Evolutionary conservation across 305 asterid species (phyloP).

Genomic region (Fraxinus angustifolia): DNA sequence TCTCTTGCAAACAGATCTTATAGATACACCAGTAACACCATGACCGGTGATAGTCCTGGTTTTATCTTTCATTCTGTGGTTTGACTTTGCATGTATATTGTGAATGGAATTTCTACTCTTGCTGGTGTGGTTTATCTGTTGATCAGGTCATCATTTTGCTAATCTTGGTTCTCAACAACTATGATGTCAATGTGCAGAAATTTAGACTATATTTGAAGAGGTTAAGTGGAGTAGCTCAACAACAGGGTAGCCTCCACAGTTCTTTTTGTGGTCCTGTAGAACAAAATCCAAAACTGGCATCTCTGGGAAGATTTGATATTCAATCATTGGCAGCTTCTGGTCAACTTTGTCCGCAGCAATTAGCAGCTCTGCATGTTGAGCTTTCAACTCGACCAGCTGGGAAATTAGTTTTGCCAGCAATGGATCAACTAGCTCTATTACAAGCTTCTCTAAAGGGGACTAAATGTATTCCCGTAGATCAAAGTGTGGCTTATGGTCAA

Average conservation of each 20-base stretch:
- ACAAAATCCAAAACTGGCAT: constrained; percentile 49
- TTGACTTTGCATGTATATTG: background rate
- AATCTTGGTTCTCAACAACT: constrained; percentile 23
- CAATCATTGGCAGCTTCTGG: constrained; percentile 70
- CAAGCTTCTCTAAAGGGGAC: constrained; percentile 54
- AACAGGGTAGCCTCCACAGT: constrained; percentile 52
- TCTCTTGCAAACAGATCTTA: background rate
- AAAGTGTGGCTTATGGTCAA: constrained; percentile 46
- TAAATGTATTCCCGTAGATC: constrained; percentile 47
- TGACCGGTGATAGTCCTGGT: background rate
- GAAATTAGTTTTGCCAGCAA: constrained; percentile 48
- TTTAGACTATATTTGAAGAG: constrained; percentile 75
- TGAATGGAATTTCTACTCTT: background rate
- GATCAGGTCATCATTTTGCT: constrained; percentile 10
- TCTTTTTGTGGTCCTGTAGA: constrained; percentile 58
- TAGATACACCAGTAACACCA: background rate
- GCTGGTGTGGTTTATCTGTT: background rate
- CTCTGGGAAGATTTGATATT: constrained; percentile 57
- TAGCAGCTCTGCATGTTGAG: constrained; percentile 64
- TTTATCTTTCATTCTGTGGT: background rate
- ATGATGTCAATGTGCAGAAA: constrained; percentile 49
- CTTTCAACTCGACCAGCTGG: constrained; percentile 51
- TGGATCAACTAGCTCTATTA: constrained; percentile 49
- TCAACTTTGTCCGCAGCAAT: constrained; percentile 59
- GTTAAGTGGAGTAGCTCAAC: constrained; percentile 72